Conservation (phyloP, 495 filamentous ascomycete species). For the Cercophora sp. region DNA sequence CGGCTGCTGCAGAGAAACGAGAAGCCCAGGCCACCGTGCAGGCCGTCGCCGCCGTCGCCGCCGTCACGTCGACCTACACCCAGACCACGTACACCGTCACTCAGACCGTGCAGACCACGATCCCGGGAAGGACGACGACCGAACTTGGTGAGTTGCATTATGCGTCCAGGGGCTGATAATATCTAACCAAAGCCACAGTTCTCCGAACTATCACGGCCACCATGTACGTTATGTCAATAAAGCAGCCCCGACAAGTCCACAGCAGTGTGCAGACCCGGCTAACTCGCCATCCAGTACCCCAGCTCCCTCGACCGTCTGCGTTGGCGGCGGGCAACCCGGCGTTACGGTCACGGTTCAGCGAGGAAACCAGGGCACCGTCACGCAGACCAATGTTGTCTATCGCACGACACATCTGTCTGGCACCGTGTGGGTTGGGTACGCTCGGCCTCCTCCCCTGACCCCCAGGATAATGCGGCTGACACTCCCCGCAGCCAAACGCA, state of each 20-base stretch:
- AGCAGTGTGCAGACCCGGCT: too few relatives aligned
- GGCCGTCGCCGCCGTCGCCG: constrained; percentile 25
- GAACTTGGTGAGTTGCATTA: constrained; percentile 33
- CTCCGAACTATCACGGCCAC: constrained; percentile 36
- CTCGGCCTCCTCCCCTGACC: neutral
- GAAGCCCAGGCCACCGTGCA: constrained; percentile 16
- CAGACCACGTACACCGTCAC: constrained; percentile 42
- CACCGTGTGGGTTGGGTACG: constrained; percentile 39
- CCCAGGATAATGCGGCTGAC: neutral
- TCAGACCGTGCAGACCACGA: constrained; percentile 31
- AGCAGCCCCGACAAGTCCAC: too few relatives aligned
- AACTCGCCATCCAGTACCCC: constrained; percentile 39
- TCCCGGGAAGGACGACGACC: constrained; percentile 33
- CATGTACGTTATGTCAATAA: constrained; percentile 39
- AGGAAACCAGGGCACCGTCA: constrained; percentile 26
- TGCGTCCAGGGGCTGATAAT: too few relatives aligned
- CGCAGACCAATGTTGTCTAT: constrained; percentile 36
- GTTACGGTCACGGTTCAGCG: constrained; percentile 32
- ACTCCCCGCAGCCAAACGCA: constrained; percentile 25
- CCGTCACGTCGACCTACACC: constrained; percentile 37
- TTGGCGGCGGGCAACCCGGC: constrained; percentile 22
- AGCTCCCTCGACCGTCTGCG: constrained; percentile 35
- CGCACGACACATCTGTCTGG: constrained; percentile 34
- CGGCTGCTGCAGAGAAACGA: constrained; percentile 15
- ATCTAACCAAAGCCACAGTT: constrained; percentile 25